These are phyloP conservation scores for Aspergillus incahuasiensis DNA, from an alignment of 495 filamentous ascomycete genomes.

Conservation along the genomic window DNA sequence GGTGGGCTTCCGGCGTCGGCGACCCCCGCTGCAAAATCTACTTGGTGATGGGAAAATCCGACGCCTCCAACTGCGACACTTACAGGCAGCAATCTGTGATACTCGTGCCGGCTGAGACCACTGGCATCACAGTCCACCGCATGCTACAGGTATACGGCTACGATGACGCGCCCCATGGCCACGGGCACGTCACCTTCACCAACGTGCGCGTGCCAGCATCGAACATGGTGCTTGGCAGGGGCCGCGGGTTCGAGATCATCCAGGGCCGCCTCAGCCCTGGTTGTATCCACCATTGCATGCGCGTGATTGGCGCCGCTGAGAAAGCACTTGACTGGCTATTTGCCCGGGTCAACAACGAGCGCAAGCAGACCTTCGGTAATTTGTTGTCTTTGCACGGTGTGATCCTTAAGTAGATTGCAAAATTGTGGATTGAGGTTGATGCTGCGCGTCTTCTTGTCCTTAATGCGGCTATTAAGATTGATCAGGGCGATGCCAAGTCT, in stretches of 20 bases:
- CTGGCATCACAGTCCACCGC: conserved; percentile 76
- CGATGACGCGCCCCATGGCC: conserved; percentile 91
- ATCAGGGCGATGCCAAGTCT: conserved; percentile 71
- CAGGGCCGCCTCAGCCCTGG: conserved; percentile 89
- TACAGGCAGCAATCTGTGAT: conserved; percentile 90
- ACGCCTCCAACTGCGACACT: conserved; percentile 62
- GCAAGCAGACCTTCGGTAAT: conserved; percentile 81
- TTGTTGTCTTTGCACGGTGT: conserved; percentile 76
- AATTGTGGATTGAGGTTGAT: conserved; percentile 85
- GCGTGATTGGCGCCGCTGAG: conserved; percentile 81
- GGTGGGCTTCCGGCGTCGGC: conserved; percentile 91
- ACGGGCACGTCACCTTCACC: conserved; percentile 82
- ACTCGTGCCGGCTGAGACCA: conserved; percentile 70
- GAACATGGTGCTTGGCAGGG: conserved; percentile 82
- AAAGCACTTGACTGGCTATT: conserved; percentile 84
- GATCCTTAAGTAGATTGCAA: conserved; percentile 92
- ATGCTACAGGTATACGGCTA: conserved; percentile 90
- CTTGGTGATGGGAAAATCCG: conserved; percentile 86
- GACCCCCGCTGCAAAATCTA: conserved; percentile 87
- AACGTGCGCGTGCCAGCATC: conserved; percentile 77
- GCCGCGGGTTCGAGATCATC: conserved; percentile 92
- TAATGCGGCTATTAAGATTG: conserved; percentile 87
- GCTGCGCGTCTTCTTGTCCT: conserved; percentile 79
- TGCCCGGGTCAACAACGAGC: conserved; percentile 80
- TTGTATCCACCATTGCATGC: conserved; percentile 92